phyloP scores from a whole-genome alignment of 1,284 basidiomycete genomes.

The Trichosporon sp. region DNA sequence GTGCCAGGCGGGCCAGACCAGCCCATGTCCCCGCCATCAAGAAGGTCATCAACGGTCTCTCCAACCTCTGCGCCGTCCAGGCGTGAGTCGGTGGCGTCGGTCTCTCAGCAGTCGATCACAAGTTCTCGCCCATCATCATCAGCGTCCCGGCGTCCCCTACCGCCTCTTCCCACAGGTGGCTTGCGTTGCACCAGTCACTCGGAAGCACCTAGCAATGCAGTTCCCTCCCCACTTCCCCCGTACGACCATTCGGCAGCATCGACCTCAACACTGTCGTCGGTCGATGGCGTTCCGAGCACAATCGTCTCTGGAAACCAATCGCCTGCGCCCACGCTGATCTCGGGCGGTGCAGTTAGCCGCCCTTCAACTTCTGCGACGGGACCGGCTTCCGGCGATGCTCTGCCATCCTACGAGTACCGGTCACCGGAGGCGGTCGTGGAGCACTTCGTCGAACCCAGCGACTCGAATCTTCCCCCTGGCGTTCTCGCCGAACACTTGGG shows the following conservation, averaged over 20 bases:
- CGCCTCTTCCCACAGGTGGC: not conserved
- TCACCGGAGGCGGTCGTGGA: slow-evolving; percentile 51
- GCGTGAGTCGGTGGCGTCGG: not conserved
- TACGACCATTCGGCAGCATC: not conserved
- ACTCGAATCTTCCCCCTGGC: slow-evolving; percentile 41
- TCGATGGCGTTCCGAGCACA: not conserved
- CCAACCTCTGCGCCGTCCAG: not conserved
- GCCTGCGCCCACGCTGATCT: not conserved
- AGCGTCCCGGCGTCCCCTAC: not conserved
- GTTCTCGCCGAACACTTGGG: slow-evolving; percentile 43
- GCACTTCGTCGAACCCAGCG: slow-evolving; percentile 41
- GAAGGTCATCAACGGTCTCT: not conserved
- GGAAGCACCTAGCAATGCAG: not conserved
- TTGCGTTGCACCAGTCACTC: not conserved
- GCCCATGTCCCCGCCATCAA: not conserved
- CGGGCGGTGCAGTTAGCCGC: not conserved
- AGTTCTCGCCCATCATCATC: slow-evolving; percentile 2
- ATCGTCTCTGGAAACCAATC: not conserved
- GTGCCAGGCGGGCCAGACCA: not conserved
- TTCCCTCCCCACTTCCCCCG: not conserved
- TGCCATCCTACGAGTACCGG: slow-evolving; percentile 37
- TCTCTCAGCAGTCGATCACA: not conserved
- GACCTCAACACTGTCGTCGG: not conserved
- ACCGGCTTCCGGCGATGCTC: not conserved
- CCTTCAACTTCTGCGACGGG: slow-evolving; percentile 4